Conservation (phyloP, 495 filamentous ascomycete genomes). For the Neurospora discreta region DNA sequence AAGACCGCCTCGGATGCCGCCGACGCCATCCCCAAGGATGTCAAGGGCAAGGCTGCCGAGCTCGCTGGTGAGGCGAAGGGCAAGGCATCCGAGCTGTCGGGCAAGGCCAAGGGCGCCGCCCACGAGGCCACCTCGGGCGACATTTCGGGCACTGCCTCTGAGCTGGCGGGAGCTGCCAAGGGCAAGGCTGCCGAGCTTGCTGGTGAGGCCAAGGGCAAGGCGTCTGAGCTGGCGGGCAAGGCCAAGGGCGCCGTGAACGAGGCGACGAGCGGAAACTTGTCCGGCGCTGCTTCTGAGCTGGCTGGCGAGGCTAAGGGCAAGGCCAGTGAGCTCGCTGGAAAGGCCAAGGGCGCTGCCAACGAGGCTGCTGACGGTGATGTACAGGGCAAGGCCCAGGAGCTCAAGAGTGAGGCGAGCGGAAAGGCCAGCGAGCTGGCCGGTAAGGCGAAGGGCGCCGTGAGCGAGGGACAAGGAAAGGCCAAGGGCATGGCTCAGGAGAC, state of each 20-base stretch:
- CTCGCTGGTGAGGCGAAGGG: slow-evolving; percentile 9
- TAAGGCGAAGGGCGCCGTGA: not conserved
- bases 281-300: slow-evolving; percentile 22
- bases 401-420: slow-evolving; percentile 4
- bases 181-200: slow-evolving; percentile 23
- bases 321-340: slow-evolving; percentile 20
- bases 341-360: slow-evolving; percentile 15
- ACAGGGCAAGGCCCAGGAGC: slow-evolving; percentile 3
- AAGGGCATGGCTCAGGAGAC: slow-evolving; percentile 4
- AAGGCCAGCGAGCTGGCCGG: not conserved
- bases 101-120: slow-evolving; percentile 18
- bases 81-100: slow-evolving; percentile 15
- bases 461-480: not conserved
- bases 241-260: slow-evolving; percentile 20
- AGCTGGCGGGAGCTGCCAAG: slow-evolving; percentile 23
- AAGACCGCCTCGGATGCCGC: not conserved
- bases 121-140: slow-evolving; percentile 8
- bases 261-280: slow-evolving; percentile 22
- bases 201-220: slow-evolving; percentile 24
- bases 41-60: slow-evolving; percentile 22
- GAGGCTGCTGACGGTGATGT: slow-evolving; percentile 4
- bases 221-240: slow-evolving; percentile 21
- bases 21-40: not conserved
- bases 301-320: slow-evolving; percentile 25
- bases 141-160: slow-evolving; percentile 18